Conservation (phyloP, 73 alveolate genomes). For the Symbiodinium natans region DNA sequence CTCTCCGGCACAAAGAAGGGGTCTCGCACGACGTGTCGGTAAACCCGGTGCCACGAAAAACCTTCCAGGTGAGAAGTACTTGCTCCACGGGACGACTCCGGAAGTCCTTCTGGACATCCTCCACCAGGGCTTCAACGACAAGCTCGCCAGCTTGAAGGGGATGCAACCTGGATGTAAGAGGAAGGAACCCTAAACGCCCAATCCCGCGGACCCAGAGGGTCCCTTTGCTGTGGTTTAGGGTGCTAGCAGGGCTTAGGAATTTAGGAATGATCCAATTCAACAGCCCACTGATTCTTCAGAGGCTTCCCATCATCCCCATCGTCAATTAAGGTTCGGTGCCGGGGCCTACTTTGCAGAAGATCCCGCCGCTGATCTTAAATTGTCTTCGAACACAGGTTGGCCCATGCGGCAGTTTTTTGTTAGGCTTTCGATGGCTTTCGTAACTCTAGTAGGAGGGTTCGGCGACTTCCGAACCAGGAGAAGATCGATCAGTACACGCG, state of each 20-base stretch:
- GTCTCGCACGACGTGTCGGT: neutral
- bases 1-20: neutral
- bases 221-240: no score
- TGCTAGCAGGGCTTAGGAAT: no score
- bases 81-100: neutral
- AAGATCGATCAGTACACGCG: constrained; percentile 36
- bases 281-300: no score
- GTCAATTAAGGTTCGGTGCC: constrained; percentile 21
- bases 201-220: no score
- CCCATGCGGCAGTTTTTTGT: no score
- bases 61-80: neutral
- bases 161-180: neutral
- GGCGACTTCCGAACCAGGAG: neutral
- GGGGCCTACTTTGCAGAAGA: constrained; percentile 53
- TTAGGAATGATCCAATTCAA: no score
- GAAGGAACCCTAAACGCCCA: no score
- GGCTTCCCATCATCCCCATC: no score
- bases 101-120: neutral
- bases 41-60: no score
- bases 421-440: no score
- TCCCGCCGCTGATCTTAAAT: neutral
- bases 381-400: no score
- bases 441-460: no score
- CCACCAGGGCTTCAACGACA: neutral
- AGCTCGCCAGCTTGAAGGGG: neutral